phyloP scores from a whole-genome alignment of 1,284 basidiomycete genomes.

The Marasmius oreades region DNA sequence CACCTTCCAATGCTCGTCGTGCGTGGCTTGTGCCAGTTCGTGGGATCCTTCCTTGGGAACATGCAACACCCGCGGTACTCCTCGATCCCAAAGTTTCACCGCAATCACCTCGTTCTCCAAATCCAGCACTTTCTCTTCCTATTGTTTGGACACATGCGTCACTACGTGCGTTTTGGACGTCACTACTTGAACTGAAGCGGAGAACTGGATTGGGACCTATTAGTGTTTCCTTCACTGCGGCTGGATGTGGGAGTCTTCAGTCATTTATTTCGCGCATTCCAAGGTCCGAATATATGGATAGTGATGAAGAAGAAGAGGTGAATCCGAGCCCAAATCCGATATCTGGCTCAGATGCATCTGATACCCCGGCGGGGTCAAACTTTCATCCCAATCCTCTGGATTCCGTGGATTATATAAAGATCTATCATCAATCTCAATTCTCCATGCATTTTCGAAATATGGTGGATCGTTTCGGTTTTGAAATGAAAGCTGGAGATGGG shows the following conservation, averaged over 20 bases:
- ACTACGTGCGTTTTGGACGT: conserved; percentile 48
- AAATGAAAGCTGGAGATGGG: conserved; percentile 10
- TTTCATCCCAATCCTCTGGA: neutral
- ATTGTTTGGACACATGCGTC: conserved; percentile 50
- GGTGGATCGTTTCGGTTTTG: conserved; percentile 48
- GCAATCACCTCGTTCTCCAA: conserved; percentile 16
- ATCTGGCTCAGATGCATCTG: neutral
- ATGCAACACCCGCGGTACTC: conserved; percentile 41
- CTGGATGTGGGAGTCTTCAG: conserved; percentile 4
- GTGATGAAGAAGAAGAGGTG: neutral
- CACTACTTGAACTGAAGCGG: conserved; percentile 41
- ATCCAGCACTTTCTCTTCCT: conserved; percentile 6
- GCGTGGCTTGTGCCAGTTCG: conserved; percentile 63
- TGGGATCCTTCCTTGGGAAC: conserved; percentile 49
- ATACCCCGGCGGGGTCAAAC: neutral
- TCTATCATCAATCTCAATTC: conserved; percentile 52
- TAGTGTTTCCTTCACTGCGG: conserved; percentile 48
- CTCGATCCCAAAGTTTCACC: conserved; percentile 24
- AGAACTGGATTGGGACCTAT: conserved; percentile 41
- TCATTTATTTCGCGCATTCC: neutral
- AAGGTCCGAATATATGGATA: neutral
- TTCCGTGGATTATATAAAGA: conserved; percentile 50
- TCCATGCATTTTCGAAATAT: conserved; percentile 47
- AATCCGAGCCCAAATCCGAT: too few species aligned
- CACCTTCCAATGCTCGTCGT: conserved; percentile 36